Evolutionary conservation across 2,329 filamentous ascomycete species (phyloP).

Genomic region (Teratosphaeria nubilosa): DNA sequence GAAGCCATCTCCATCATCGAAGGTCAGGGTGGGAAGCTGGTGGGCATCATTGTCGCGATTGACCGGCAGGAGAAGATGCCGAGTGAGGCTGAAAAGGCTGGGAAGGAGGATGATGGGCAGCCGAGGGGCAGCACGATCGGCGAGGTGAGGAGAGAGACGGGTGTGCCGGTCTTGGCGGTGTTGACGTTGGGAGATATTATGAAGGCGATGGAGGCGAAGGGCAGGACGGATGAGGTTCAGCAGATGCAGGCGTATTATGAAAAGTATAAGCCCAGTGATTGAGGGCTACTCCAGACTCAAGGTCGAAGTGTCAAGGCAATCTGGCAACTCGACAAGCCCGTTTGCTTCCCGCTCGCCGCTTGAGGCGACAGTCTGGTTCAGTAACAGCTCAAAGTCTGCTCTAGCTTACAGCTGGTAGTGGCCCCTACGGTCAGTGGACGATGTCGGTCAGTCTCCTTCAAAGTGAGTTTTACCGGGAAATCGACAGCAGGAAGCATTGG

Average conservation of each 20-base stretch:
- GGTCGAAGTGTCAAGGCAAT: too few species aligned
- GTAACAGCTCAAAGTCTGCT: too few species aligned
- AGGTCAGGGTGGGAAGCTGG: slow-evolving; percentile 72
- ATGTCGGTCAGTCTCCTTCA: too few species aligned
- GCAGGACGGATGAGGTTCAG: slow-evolving; percentile 37
- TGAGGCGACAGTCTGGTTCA: too few species aligned
- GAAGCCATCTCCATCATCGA: slow-evolving; percentile 86
- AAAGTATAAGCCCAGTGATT: slow-evolving; percentile 26
- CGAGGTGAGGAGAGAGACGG: slow-evolving; percentile 71
- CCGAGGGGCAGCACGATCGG: slow-evolving; percentile 72
- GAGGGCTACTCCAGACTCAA: slow-evolving; percentile 2
- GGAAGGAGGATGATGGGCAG: slow-evolving; percentile 51
- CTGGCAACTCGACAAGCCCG: too few species aligned
- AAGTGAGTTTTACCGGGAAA: too few species aligned
- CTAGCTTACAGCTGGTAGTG: too few species aligned
- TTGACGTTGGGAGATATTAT: slow-evolving; percentile 72
- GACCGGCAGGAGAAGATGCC: slow-evolving; percentile 79
- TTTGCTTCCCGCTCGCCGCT: too few species aligned
- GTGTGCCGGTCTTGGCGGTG: slow-evolving; percentile 74
- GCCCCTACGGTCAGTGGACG: too few species aligned
- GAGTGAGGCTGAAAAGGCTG: slow-evolving; percentile 32
- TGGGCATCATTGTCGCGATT: slow-evolving; percentile 79
- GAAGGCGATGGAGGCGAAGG: slow-evolving; percentile 34
- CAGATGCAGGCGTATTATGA: slow-evolving; percentile 63
- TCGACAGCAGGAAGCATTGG: too few species aligned